Evolutionary conservation across 2,329 filamentous ascomycete species (phyloP), one percentile per base, ranked within the genome.

Genomic region (Colletotrichum melonis): DNA sequence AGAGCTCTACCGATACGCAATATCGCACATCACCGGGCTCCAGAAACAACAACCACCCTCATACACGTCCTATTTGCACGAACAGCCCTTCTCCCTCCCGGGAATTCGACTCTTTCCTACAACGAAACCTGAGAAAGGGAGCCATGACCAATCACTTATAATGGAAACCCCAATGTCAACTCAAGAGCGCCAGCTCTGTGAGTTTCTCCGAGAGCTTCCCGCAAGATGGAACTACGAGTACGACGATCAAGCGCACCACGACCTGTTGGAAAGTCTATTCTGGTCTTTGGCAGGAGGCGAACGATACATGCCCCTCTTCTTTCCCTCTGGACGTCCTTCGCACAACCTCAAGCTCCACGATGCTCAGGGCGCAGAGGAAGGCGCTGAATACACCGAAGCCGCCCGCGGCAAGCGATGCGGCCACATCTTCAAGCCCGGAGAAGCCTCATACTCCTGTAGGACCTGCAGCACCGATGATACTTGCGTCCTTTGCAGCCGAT

Each of bases 391-490:
- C 81, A 97, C 95, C 24, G 93, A 96, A 77, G 93, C 94, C 7
- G 97, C 97, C 16, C 91, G 95, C 77, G 97, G 97, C 68, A 97
- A 97, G 83, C 92, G 95, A 59, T 99, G 97, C 81, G 97, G 97
- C 4, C 97, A 99, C 85, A 98, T 99, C 75, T 98, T 99, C 88
- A 96, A 96, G 84, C 89, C 91, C 16, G 97, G 96, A 63, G 97
- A 99, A 86, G 95, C 95, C 69, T 96, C 95, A 72, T 99, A 98
- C 82, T 90, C 93, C 78, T 99, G 97, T 87, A 93, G 95, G 78
- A 98, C 96, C 11, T 99, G 97, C 83, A 95, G 95, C 60, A 92
- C 93, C 57, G 97, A 99, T 82, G 96, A 98, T 76, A 98, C 97
- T 0, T 98, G 96, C 83, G 96, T 97, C 63, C 89, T 99, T 19